phyloP scores from a whole-genome alignment of 2,329 filamentous ascomycete species.

The Bipolaris sorokiniana region DNA sequence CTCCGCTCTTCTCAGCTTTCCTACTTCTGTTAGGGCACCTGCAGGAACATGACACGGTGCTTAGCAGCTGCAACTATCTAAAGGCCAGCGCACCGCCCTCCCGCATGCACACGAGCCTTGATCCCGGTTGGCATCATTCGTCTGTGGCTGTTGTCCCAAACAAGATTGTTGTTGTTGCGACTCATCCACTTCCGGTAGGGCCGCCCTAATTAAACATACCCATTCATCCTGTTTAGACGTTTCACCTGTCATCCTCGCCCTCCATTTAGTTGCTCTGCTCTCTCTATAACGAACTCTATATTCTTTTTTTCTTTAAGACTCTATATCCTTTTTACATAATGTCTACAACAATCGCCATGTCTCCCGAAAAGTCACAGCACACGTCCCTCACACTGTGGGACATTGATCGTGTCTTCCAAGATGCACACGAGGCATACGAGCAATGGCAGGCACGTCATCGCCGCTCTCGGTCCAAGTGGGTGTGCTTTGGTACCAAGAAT shows the following conservation, averaged over 20 bases:
- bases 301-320: not conserved
- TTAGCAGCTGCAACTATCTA: slow-evolving; percentile 6
- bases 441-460: slow-evolving; percentile 34
- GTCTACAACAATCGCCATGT: slow-evolving; percentile 18
- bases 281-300: not conserved
- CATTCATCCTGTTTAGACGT: slow-evolving; percentile 5
- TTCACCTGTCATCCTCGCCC: slow-evolving; percentile 2
- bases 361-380: slow-evolving; percentile 41
- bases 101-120: slow-evolving; percentile 14
- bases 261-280: slow-evolving; percentile 5
- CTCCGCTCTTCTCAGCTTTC: slow-evolving; percentile 21
- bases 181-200: slow-evolving; percentile 10
- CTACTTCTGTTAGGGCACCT: slow-evolving; percentile 20
- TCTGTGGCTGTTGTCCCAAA: slow-evolving; percentile 15
- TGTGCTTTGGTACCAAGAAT: slow-evolving; percentile 31
- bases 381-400: slow-evolving; percentile 44
- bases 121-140: slow-evolving; percentile 13
- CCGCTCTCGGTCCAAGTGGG: slow-evolving; percentile 33
- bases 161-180: slow-evolving; percentile 13
- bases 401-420: slow-evolving; percentile 46
- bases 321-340: slow-evolving; percentile 15
- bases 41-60: slow-evolving; percentile 24
- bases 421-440: slow-evolving; percentile 42
- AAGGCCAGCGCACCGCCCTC: slow-evolving; percentile 26
- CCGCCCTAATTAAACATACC: slow-evolving; percentile 15